A percentile compares a stretch with the other conserved stretches of the same genome.
Evolutionary conservation across 108 stramenopile species (phyloP).

Genomic region (Hondaea fermentalgiana): DNA sequence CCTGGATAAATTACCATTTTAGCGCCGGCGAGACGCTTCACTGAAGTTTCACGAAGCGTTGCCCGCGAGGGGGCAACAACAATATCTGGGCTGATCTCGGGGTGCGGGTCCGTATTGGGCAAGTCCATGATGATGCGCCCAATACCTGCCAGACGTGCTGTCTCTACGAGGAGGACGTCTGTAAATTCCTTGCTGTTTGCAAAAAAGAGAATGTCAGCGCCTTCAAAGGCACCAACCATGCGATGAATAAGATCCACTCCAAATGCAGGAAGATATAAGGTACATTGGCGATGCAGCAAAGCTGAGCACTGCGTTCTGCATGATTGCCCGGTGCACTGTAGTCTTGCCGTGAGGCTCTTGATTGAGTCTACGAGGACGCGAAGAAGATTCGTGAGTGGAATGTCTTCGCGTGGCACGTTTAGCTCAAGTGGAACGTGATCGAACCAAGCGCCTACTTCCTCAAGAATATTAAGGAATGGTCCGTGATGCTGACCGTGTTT

Average conservation of each 20-base stretch:
- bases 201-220: neutral
- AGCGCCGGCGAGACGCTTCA: neutral
- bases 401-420: neutral
- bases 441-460: too few relatives aligned
- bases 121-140: slow-evolving; percentile 28
- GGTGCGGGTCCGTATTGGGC: slow-evolving; percentile 24
- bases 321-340: too few relatives aligned
- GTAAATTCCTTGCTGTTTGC: neutral
- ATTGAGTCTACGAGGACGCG: too few relatives aligned
- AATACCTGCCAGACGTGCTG: neutral
- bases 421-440: neutral
- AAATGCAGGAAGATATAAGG: neutral
- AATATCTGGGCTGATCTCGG: slow-evolving; percentile 20
- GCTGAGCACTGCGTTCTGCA: neutral
- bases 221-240: neutral
- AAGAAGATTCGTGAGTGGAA: too few relatives aligned
- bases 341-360: neutral
- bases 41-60: slow-evolving; percentile 21
- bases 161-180: neutral
- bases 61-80: slow-evolving; percentile 36
- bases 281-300: neutral
- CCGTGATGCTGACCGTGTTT: neutral
- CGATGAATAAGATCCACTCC: neutral
- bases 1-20: slow-evolving; percentile 32
- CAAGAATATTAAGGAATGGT: too few relatives aligned